phyloP scores from a whole-genome alignment of 129 eudicot genomes.

The Flaveria brownii region DNA sequence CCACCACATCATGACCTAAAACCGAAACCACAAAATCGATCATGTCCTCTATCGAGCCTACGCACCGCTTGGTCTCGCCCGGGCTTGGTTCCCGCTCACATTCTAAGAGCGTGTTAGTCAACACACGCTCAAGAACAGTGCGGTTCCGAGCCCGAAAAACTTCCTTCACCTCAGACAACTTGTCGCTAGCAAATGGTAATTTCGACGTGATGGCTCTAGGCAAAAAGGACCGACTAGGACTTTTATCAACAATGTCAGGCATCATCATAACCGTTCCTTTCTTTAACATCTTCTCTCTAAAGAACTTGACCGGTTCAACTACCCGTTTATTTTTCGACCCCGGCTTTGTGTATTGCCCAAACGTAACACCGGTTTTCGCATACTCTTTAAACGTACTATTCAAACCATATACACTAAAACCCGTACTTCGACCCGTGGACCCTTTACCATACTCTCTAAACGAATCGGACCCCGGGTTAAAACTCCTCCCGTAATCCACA shows the following conservation, averaged over 20 bases:
- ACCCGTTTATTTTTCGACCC: conserved; percentile 41
- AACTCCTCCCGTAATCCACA: conserved; percentile 64
- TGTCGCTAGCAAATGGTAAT: conserved; percentile 55
- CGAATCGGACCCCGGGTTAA: conserved; percentile 60
- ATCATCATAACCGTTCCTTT: conserved; percentile 64
- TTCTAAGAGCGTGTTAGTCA: conserved; percentile 51
- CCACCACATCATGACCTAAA: conserved; percentile 62
- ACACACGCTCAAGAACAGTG: conserved; percentile 46
- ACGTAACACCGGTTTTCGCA: conserved; percentile 59
- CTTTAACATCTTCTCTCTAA: conserved; percentile 70
- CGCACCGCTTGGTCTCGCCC: conserved; percentile 79
- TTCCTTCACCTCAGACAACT: conserved; percentile 40
- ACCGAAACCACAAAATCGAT: conserved; percentile 68
- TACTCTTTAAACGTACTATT: conserved; percentile 69
- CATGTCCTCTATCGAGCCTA: conserved; percentile 86
- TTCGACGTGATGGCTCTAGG: conserved; percentile 67
- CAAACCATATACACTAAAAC: conserved; percentile 59
- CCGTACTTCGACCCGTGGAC: conserved; percentile 42
- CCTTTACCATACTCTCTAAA: conserved; percentile 76
- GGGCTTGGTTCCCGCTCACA: conserved; percentile 75
- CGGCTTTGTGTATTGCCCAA: conserved; percentile 52
- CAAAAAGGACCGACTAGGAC: conserved; percentile 82
- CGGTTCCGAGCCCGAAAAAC: conserved; percentile 41
- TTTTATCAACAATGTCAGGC: conserved; percentile 75
- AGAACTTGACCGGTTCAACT: conserved; percentile 65